Evolutionary conservation across 2,329 filamentous ascomycete genomes (phyloP).

Genomic region (Pezicula rhizophila): DNA sequence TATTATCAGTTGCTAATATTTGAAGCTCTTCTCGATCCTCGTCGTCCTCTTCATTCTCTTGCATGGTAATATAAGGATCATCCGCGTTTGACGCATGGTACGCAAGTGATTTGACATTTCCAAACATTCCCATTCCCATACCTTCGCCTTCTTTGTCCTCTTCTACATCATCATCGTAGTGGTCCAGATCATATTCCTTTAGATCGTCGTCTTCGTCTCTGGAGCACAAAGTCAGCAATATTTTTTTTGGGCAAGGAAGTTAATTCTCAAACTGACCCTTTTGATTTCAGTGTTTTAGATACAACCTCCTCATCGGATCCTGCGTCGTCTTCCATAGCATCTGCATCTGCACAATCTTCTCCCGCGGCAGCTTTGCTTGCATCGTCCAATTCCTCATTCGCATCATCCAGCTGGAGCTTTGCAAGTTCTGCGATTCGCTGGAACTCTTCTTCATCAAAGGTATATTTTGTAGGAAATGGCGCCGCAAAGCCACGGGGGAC

Average conservation of each 20-base stretch:
- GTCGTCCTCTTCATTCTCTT: constrained; percentile 57
- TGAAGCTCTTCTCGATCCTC: constrained; percentile 92
- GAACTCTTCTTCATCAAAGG: constrained; percentile 53
- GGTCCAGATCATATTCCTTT: constrained; percentile 91
- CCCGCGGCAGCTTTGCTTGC: constrained; percentile 29
- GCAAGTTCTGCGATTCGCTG: constrained; percentile 52
- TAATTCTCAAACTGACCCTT: constrained; percentile 31
- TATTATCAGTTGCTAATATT: constrained; percentile 85
- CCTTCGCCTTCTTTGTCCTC: constrained; percentile 55
- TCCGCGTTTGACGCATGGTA: constrained; percentile 94
- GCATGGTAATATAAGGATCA: constrained; percentile 92
- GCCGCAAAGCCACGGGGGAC: constrained; percentile 53
- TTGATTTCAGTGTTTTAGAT: constrained; percentile 28
- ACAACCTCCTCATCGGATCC: constrained; percentile 22
- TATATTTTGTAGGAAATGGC: constrained; percentile 51
- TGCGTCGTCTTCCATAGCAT: constrained; percentile 32
- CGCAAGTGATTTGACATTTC: constrained; percentile 85
- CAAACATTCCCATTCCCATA: constrained; percentile 84
- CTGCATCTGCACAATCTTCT: constrained; percentile 25
- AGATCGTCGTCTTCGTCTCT: constrained; percentile 74
- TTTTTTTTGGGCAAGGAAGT: constrained; percentile 20
- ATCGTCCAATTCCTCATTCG: constrained; percentile 75
- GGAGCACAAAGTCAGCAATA: background rate
- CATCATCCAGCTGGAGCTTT: constrained; percentile 70
- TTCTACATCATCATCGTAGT: constrained; percentile 82